Evolutionary conservation across 805 yeast species (phyloP).

Genomic region (Myxozyma mucilagina): DNA sequence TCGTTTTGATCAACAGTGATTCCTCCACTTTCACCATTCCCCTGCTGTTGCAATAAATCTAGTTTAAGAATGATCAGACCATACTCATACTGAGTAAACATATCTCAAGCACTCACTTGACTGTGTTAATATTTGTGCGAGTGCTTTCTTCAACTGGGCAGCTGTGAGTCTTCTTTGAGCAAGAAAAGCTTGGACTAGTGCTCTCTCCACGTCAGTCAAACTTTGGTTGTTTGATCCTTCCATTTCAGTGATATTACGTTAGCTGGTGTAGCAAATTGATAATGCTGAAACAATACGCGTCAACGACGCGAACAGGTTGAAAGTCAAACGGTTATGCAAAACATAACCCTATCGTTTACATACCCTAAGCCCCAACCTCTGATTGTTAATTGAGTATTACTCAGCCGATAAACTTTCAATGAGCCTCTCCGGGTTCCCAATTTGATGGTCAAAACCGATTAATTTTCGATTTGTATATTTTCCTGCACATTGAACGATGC

Average conservation of each 20-base stretch:
- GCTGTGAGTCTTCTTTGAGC: constrained; percentile 12
- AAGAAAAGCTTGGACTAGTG: constrained; percentile 22
- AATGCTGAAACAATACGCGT: no score
- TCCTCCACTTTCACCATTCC: background rate
- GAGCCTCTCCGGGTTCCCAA: no score
- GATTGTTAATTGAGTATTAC: no score
- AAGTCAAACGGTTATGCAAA: no score
- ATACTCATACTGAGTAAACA: background rate
- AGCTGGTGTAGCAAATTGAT: no score
- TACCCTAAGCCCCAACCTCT: no score
- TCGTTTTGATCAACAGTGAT: constrained; percentile 5
- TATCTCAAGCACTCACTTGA: constrained; percentile 10
- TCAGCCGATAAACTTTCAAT: no score
- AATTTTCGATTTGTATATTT: no score
- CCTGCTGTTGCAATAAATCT: background rate
- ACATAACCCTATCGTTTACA: no score
- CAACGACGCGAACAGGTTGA: no score
- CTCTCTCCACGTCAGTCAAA: constrained; percentile 21
- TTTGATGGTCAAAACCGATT: no score
- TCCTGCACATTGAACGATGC: no score
- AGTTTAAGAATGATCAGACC: background rate
- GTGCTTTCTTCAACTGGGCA: constrained; percentile 7
- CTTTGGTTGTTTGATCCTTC: background rate
- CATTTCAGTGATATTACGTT: background rate
- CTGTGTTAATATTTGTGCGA: constrained; percentile 14